Base-by-base conservation (phyloP, 2,329 filamentous ascomycete species). In the Nigrospora sphaerica region DNA sequence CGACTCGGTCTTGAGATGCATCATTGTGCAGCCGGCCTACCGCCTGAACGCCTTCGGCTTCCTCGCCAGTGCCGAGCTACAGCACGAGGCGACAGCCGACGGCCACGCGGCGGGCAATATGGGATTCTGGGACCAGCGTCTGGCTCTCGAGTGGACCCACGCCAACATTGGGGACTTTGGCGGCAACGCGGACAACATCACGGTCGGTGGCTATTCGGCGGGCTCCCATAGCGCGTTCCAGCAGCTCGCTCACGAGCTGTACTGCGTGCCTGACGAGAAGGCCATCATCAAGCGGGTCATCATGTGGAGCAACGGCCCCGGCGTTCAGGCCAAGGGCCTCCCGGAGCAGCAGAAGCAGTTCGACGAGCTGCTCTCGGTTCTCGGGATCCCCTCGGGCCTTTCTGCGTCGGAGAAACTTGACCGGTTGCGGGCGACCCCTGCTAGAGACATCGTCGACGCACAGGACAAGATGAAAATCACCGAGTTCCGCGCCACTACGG, bases 41-140 rank as follows among this genome's bases (percentile, higher is more conserved):
- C 71, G 78, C 2, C 59, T 81, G 2, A 78, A 78, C 46, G 57
- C 76, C 1, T 72, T 80, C 44, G 78, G 78, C 1, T 81, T 80
- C 54, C 63, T 81, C 1, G 70, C 74, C 18, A 71, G 71, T 2
- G 51, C 61, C 3, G 74, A 79, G 50, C 53, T 80, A 3, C 38
- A 44, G 35, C 31, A 37, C 6, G 44, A 47, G 36, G 48, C 48
- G 11, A 58, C 64, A 33, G 56, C 62, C 3, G 72, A 75, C 42
- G 67, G 70, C 4, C 42, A 44, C 13, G 55, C 60, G 4, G 50
- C 54, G 2, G 58, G 55, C 2, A 80, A 80, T 46, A 62, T 72
- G 28, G 77, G 77, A 3, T 78, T 80, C 59, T 79, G 75, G 75
- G 77, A 80, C 48, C 76, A 79, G 52, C 64, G 77, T 12, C 54